Base-by-base conservation (phyloP, 208 protist species). In the Leptomonas pyrrhocoris region DNA sequence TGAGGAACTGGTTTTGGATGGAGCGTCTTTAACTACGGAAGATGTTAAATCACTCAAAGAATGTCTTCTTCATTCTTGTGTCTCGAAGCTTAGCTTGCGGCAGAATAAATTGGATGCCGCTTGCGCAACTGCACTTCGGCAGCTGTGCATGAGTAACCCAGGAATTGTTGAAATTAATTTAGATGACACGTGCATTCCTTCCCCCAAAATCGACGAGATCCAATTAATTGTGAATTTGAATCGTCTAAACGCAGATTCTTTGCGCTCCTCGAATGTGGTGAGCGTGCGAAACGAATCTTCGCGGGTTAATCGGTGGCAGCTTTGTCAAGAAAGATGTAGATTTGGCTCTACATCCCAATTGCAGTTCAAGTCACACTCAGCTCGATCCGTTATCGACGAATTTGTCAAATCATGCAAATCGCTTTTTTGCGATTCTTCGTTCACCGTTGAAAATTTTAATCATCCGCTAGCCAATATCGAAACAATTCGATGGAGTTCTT, bases 1-100 rank as follows among this genome's bases (percentile, higher is more conserved):
- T 19, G 73, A 89, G 46, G 75, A 80, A 27, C 55, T 92, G 6
- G 62, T 83, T 65, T 46, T 92, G 18, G 81, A 82, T 56, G 84
- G 77, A n/a, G 70, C 76, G 42, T 36, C 73, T 30, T 21, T 86
- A 27, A 36, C 58, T 15, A 68, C 59, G 2, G 59, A 70, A 1
- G 75, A 88, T 30, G 58, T 84, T n/a, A 50, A 71, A 16, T 25
- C 46, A 27, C 57, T 92, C 18, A 80, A 82, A 55, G 38, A 65
- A 18, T 45, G 63, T 45, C 51, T 92, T 30, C 66, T 74, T 25
- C 62, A 64, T 3, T 78, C 79, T 21, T 83, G 74, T 42, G 79
- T 92, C 5, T 64, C 40, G 5, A 64, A 59, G 48, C 28, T 92
- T 19, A 84, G 78, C 31, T 60, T 92, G 36, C 74, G 67, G 19